Evolutionary conservation across 371 early-diverging fungal species (phyloP), one percentile per base, ranked within the genome.

Genomic region (Synchytrium microbalum): DNA sequence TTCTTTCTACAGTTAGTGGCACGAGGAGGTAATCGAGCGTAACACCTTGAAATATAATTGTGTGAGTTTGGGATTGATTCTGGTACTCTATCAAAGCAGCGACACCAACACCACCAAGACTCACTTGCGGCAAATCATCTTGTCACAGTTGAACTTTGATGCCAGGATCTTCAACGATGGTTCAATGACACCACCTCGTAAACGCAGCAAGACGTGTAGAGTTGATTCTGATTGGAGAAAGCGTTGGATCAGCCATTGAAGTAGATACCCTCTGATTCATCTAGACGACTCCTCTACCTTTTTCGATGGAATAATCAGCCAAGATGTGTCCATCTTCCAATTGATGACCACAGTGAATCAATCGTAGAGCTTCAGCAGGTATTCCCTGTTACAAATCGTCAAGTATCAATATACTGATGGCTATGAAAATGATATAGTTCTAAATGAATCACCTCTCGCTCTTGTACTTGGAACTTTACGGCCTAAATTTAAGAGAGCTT

Each of bases 1-100:
- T 91, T 93, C 96, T 99, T 99, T 74, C 99, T 90, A 89, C 99
- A 99, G 94, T 98, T 98, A 82, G 96, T 95, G 71, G 99, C 99
- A 85, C 98, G 93, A 70, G 95, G 95, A 66, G 97, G 98, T 67
- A 97, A 91, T 79, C 98, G 94, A 67, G 99, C 99, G 80, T 99
- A 99, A 86, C 99, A 95, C 84, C 67, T 74, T 54, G 62, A 26
- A 67, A 26, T 13, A 56, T 66, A n/a, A n/a, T n/a, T 25, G 57
- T 16, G 13, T 13, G n/a, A n/a, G n/a, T n/a, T n/a, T n/a, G n/a
- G n/a, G n/a, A n/a, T n/a, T n/a, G n/a, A n/a, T n/a, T n/a, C 25
- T 14, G 62, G 13, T 13, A 63, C 59, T 56, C 58, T 29, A 14
- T 13, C 14, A 51, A 51, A 51, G 23, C 51, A 51, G 23, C 14